phyloP scores from a whole-genome alignment of 2,329 filamentous ascomycete species.

The Cercospora brassicicola region DNA sequence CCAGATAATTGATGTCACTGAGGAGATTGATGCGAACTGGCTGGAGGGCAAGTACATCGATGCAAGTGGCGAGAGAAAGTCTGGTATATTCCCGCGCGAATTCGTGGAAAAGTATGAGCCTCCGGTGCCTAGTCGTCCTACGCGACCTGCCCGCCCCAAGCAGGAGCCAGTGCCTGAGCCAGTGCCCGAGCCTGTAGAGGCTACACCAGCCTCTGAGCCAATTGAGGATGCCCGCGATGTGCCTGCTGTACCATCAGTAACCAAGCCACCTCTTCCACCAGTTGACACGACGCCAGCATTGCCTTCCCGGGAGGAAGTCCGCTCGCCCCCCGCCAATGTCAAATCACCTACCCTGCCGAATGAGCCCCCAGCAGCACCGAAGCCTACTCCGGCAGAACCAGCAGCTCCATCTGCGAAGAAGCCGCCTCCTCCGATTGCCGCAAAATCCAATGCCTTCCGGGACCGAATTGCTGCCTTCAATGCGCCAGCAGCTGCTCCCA shows the following conservation, averaged over 20 bases:
- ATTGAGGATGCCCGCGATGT: constrained; percentile 32
- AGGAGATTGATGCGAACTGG: constrained; percentile 91
- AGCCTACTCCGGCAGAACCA: constrained; percentile 40
- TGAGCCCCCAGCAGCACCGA: constrained; percentile 38
- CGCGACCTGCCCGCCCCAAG: constrained; percentile 67
- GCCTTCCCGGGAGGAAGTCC: constrained; percentile 28
- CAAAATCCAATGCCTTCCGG: constrained; percentile 81
- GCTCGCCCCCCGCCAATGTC: constrained; percentile 31
- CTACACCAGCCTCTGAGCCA: constrained; percentile 29
- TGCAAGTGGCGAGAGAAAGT: constrained; percentile 68
- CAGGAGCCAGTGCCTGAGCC: constrained; percentile 51
- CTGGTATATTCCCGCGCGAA: constrained; percentile 92
- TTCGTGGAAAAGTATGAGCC: constrained; percentile 97
- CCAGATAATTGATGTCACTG: constrained; percentile 91
- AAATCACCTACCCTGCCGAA: constrained; percentile 18
- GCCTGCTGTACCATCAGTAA: constrained; percentile 34
- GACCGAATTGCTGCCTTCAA: constrained; percentile 98
- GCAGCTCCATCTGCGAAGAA: constrained; percentile 50
- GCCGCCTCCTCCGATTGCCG: constrained; percentile 63
- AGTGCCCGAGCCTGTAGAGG: constrained; percentile 28
- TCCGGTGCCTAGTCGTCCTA: constrained; percentile 80
- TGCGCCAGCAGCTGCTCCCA: constrained; percentile 77
- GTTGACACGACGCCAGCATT: constrained; percentile 34
- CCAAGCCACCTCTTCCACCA: constrained; percentile 43
- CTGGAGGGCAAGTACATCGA: constrained; percentile 86